Evolutionary conservation across 805 yeast genomes (phyloP).

Genomic region (Candida lessepsii): DNA sequence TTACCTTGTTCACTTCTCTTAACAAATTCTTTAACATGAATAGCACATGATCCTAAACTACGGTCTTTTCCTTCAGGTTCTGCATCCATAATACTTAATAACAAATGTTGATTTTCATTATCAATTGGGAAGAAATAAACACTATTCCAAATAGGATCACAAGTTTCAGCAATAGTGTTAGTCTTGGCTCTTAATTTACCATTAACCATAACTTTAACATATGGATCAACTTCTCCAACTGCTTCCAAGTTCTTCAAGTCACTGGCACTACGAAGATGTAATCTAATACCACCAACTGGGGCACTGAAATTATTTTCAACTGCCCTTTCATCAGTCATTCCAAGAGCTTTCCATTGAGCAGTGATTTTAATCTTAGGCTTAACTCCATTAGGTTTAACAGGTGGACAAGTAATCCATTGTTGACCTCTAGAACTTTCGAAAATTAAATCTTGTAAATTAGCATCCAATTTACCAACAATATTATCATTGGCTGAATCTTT

Average conservation of each 20-base stretch:
- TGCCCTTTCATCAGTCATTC: conserved; percentile 48
- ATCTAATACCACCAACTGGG: conserved; percentile 65
- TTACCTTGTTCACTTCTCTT: conserved; percentile 47
- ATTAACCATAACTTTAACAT: conserved; percentile 56
- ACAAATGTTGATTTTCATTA: conserved; percentile 57
- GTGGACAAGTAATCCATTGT: conserved; percentile 48
- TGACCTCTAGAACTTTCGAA: conserved; percentile 50
- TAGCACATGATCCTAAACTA: conserved; percentile 55
- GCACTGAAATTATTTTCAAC: conserved; percentile 47
- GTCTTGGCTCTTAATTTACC: conserved; percentile 60
- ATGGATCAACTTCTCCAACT: conserved; percentile 76
- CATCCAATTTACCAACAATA: conserved; percentile 52
- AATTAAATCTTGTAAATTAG: conserved; percentile 53
- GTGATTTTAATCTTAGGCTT: conserved; percentile 46
- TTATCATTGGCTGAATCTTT: conserved; percentile 59
- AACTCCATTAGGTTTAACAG: conserved; percentile 42
- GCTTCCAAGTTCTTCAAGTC: conserved; percentile 58
- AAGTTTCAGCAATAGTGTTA: conserved; percentile 49
- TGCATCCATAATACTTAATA: conserved; percentile 63
- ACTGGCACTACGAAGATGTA: conserved; percentile 54
- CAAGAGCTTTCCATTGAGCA: conserved; percentile 71
- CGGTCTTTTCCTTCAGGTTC: conserved; percentile 65
- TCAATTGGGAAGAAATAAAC: conserved; percentile 60
- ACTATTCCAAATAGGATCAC: conserved; percentile 59
- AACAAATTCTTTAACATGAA: conserved; percentile 50